Evolutionary conservation across 805 yeast species (phyloP).

Genomic region (Kazachstania taianensis): DNA sequence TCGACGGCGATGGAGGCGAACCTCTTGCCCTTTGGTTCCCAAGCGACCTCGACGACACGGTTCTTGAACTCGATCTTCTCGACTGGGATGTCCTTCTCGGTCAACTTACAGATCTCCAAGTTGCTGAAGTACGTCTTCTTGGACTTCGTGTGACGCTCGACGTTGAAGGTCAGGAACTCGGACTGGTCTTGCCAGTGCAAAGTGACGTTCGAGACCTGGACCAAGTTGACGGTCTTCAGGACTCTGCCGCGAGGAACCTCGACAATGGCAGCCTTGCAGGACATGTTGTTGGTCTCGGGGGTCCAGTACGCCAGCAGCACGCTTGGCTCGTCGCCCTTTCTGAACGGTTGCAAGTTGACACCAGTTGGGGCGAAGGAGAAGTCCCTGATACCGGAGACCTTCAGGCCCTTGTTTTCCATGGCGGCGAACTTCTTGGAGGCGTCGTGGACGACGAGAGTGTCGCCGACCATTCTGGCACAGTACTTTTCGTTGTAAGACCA

Average conservation of each 20-base stretch:
- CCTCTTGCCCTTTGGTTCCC: conserved; percentile 93
- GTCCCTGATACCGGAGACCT: conserved; percentile 75
- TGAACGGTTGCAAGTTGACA: conserved; percentile 51
- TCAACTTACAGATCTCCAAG: conserved; percentile 79
- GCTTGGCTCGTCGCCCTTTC: conserved; percentile 43
- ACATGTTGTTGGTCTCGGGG: conserved; percentile 85
- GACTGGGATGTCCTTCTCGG: conserved; percentile 87
- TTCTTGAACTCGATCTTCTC: conserved; percentile 91
- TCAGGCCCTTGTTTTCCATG: conserved; percentile 75
- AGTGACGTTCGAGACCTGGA: conserved; percentile 86
- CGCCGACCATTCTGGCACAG: conserved; percentile 93
- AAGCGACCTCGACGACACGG: conserved; percentile 74
- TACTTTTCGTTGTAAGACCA: conserved; percentile 91
- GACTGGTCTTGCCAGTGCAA: conserved; percentile 92
- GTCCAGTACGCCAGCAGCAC: conserved; percentile 89
- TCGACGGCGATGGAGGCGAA: conserved; percentile 70
- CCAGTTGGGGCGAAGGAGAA: conserved; percentile 94
- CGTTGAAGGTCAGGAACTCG: conserved; percentile 79
- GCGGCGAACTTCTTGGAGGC: conserved; percentile 62
- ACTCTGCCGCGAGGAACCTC: conserved; percentile 76
- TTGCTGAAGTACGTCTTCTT: conserved; percentile 86
- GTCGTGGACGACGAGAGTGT: conserved; percentile 85
- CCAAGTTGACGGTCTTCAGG: conserved; percentile 82
- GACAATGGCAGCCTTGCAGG: conserved; percentile 88
- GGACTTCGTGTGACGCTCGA: conserved; percentile 93